Conservation (phyloP, 164 flowering plant genomes). For the Piper longum region DNA sequence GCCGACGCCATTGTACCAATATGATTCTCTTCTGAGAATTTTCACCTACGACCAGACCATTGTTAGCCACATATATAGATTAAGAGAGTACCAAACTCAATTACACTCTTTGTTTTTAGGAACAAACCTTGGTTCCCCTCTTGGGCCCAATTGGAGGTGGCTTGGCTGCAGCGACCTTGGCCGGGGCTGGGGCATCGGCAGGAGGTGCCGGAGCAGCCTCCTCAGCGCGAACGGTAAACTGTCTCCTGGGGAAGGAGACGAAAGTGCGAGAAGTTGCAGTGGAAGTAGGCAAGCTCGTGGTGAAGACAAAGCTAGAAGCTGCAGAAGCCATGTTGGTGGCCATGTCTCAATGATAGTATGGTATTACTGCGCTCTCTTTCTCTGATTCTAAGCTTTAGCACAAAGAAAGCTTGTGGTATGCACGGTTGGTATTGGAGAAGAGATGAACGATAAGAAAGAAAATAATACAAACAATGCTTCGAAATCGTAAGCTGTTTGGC, state of each 20-base stretch:
- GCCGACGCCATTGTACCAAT: constrained; percentile 87
- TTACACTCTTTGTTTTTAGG: not conserved
- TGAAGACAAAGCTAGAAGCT: constrained; percentile 42
- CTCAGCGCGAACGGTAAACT: constrained; percentile 58
- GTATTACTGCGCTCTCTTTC: constrained; percentile 3
- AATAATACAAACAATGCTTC: constrained; percentile 1
- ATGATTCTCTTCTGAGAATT: constrained; percentile 83
- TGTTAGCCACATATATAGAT: not conserved
- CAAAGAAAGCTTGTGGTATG: not conserved
- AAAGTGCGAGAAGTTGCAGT: constrained; percentile 18
- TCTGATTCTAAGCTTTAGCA: not conserved
- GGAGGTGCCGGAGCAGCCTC: constrained; percentile 31
- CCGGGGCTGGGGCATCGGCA: constrained; percentile 15
- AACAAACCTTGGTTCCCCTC: constrained; percentile 73
- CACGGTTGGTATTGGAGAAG: not conserved
- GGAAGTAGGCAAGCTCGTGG: constrained; percentile 22
- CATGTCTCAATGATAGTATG: constrained; percentile 16
- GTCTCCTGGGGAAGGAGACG: constrained; percentile 19
- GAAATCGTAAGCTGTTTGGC: constrained; percentile 13
- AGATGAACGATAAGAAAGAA: constrained; percentile 1
- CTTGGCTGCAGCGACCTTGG: constrained; percentile 25
- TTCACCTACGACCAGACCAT: constrained; percentile 43
- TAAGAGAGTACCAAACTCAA: not conserved
- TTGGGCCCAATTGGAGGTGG: constrained; percentile 95
- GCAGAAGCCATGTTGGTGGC: constrained; percentile 69